Evolutionary conservation across 2,329 filamentous ascomycete genomes (phyloP).

Genomic region (Paecilomyces sp.): DNA sequence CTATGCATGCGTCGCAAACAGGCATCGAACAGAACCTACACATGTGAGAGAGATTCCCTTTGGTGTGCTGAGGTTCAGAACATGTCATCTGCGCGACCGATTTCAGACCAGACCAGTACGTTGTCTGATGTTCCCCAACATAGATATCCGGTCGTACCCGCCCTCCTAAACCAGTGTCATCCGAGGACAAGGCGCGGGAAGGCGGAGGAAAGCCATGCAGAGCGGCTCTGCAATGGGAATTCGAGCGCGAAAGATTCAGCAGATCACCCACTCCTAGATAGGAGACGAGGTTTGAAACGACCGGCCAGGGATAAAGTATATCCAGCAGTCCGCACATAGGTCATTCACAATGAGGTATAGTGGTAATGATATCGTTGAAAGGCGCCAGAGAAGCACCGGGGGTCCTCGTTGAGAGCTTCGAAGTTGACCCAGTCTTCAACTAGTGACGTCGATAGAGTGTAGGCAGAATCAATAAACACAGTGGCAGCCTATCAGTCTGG

Average conservation of each 20-base stretch:
- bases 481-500: neutral
- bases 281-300: conserved; percentile 14
- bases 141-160: conserved; percentile 12
- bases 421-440: neutral
- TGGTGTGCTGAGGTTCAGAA: conserved; percentile 16
- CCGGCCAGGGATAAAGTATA: conserved; percentile 19
- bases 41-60: conserved; percentile 11
- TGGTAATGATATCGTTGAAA: neutral
- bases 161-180: neutral
- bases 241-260: conserved; percentile 18
- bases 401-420: neutral
- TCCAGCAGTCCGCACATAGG: conserved; percentile 12
- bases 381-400: neutral
- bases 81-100: conserved; percentile 14
- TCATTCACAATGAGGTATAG: neutral
- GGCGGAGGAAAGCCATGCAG: conserved; percentile 20
- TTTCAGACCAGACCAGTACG: conserved; percentile 22
- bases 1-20: conserved; percentile 23
- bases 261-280: conserved; percentile 20
- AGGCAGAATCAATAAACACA: neutral
- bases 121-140: conserved; percentile 20
- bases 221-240: conserved; percentile 14
- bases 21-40: conserved; percentile 22
- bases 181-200: neutral
- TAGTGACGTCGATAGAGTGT: neutral